Base-by-base conservation (phyloP, 176 grass and related monocot species). In the Eleusine indica region DNA sequence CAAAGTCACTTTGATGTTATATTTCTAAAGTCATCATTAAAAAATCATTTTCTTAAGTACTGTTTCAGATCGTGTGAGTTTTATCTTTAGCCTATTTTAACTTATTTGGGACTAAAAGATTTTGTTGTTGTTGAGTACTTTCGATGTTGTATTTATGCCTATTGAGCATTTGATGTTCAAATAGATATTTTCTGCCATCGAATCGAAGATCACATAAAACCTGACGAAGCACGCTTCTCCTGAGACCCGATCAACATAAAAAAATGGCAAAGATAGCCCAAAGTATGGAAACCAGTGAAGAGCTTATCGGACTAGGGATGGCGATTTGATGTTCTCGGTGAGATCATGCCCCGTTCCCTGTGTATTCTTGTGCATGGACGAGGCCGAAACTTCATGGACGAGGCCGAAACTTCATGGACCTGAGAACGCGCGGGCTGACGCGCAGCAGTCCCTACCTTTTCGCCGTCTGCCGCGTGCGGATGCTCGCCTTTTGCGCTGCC, bases 201-300 rank as follows among this genome's bases (percentile, higher is more conserved):
- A 91, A 70, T 92, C 83, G 3, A 94, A 86, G 78, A 78, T 99
- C 19, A 86, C 87, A 22, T 83, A 87, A 69, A 99, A 99, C 79
- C 81, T 96, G 25, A 78, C 83, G 37, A 91, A 89, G 42, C 85
- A 92, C 74, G 52, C 93, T 71, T 90, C 93, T 79, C 96, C 89
- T 0, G 93, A 90, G 74, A 92, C 91, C 58, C 86, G 91, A 71
- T 91, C 89, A 84, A 74, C 68, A 18, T 93, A 40, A 57, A 70
- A 94, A 89, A 90, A 79, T 81, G 89, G 89, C 39, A 67, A 83
- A 44, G 85, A 82, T 71, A 89, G 87, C 48, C 91, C 91, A 14
- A 97, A 89, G 87, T 98, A 85, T 13, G 96, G 93, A 68, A 98
- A 98, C 64, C 96, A 98, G 85, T 98, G 91, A 98, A 73, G 32